phyloP scores from a whole-genome alignment of 192 early-diverging fungal genomes.

The Spinellus fusiger region DNA sequence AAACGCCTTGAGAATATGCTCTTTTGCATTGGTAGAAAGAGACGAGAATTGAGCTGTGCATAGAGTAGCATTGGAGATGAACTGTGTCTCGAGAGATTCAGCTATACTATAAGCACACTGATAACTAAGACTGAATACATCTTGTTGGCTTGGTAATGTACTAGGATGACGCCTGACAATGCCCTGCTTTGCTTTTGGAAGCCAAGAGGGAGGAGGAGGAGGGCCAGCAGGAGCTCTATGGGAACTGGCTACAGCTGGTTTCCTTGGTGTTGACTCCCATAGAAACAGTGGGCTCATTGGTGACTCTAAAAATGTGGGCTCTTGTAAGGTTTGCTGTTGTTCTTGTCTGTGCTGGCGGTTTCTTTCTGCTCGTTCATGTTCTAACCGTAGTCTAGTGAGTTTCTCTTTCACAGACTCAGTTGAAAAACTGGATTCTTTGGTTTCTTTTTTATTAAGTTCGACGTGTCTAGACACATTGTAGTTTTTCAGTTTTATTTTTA shows the following conservation, averaged over 20 bases:
- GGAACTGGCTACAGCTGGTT: background rate
- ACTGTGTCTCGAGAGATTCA: background rate
- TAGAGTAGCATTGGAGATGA: background rate
- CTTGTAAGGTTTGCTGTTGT: background rate
- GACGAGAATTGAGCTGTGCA: background rate
- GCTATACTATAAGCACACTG: background rate
- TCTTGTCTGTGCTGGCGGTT: background rate
- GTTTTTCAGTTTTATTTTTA: background rate
- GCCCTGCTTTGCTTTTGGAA: background rate
- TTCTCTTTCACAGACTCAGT: background rate
- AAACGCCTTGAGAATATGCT: background rate
- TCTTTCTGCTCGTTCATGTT: conserved; percentile 8
- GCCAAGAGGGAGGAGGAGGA: conserved; percentile 4
- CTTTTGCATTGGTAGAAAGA: background rate
- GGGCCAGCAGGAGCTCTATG: background rate
- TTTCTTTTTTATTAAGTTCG: background rate
- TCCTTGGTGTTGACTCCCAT: background rate
- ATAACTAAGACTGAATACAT: background rate
- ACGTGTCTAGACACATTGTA: background rate
- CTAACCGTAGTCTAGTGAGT: conserved; percentile 5
- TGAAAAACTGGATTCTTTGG: background rate
- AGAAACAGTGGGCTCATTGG: background rate
- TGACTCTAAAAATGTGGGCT: background rate
- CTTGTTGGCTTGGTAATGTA: background rate
- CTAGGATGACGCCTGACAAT: background rate